phyloP scores from a whole-genome alignment of 106 monocot genomes.

The Gastrodia elata region DNA sequence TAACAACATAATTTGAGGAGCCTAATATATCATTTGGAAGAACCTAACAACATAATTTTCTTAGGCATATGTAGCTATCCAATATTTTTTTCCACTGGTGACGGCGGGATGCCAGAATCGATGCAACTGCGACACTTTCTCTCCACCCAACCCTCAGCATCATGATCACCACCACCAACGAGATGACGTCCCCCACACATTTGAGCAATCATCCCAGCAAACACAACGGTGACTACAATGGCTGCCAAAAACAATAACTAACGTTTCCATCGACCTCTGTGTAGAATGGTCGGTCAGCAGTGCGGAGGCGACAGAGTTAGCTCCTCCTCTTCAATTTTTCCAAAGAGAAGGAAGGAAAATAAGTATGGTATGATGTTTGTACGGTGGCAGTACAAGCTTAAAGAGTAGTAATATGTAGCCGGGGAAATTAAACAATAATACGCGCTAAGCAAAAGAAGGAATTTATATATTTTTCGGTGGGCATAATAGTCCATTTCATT shows the following conservation, averaged over 20 bases:
- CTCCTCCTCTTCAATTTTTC: background rate
- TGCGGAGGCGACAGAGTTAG: background rate
- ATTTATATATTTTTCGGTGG: too few species aligned
- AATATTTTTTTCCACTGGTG: background rate
- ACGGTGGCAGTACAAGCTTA: too few species aligned
- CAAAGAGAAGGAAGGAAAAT: background rate
- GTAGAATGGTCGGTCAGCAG: background rate
- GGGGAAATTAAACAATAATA: too few species aligned
- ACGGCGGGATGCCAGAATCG: slow-evolving; percentile 29
- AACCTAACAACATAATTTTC: too few species aligned
- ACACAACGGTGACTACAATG: slow-evolving; percentile 10
- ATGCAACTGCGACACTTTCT: slow-evolving; percentile 40
- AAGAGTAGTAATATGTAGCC: too few species aligned
- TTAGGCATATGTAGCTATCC: too few species aligned
- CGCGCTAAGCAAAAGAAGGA: too few species aligned
- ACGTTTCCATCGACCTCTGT: slow-evolving; percentile 10
- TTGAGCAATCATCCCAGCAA: slow-evolving; percentile 13
- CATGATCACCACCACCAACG: slow-evolving; percentile 11
- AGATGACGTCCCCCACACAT: slow-evolving; percentile 9
- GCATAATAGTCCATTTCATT: too few species aligned
- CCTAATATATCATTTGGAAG: too few species aligned
- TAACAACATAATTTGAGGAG: too few species aligned
- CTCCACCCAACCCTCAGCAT: slow-evolving; percentile 45
- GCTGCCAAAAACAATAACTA: slow-evolving; percentile 14
- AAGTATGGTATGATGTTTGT: background rate